These are phyloP conservation scores for Penicillium sp. DNA, from an alignment of 2,329 filamentous ascomycete genomes.

Conservation along the genomic window DNA sequence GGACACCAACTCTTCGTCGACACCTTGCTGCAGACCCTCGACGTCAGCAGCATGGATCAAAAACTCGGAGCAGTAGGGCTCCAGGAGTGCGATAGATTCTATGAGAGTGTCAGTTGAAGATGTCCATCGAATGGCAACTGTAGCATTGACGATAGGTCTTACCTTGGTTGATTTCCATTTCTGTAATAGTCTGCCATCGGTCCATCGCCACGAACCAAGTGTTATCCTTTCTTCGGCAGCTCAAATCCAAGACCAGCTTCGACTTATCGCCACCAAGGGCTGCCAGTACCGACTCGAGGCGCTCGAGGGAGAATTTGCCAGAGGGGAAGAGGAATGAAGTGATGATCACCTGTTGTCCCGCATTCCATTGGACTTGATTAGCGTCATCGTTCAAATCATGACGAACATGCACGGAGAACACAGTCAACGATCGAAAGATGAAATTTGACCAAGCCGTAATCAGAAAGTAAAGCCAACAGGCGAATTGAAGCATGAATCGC, in stretches of 20 bases:
- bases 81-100: conserved; percentile 80
- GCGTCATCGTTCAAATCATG: conserved; percentile 20
- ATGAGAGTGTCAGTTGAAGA: conserved; percentile 8
- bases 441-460: no score
- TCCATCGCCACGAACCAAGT: conserved; percentile 98
- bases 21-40: conserved; percentile 87
- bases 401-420: conserved; percentile 8
- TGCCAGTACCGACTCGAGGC: conserved; percentile 73
- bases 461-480: background rate
- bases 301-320: conserved; percentile 75
- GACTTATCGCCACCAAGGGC: conserved; percentile 73
- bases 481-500: background rate
- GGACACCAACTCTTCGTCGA: conserved; percentile 81
- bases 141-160: conserved; percentile 24
- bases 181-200: conserved; percentile 97
- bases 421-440: background rate
- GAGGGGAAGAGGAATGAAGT: conserved; percentile 92
- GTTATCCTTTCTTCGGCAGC: conserved; percentile 75
- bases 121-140: background rate
- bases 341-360: conserved; percentile 77
- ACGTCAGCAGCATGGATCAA: conserved; percentile 97
- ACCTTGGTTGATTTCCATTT: conserved; percentile 92
- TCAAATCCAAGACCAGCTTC: conserved; percentile 92
- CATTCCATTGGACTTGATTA: conserved; percentile 25
- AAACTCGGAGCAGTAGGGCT: conserved; percentile 95